A percentile compares a stretch with the other conserved stretches of the same genome.
phyloP scores from a whole-genome alignment of 78 protist species.

The Tieghemostelium lacteum region DNA sequence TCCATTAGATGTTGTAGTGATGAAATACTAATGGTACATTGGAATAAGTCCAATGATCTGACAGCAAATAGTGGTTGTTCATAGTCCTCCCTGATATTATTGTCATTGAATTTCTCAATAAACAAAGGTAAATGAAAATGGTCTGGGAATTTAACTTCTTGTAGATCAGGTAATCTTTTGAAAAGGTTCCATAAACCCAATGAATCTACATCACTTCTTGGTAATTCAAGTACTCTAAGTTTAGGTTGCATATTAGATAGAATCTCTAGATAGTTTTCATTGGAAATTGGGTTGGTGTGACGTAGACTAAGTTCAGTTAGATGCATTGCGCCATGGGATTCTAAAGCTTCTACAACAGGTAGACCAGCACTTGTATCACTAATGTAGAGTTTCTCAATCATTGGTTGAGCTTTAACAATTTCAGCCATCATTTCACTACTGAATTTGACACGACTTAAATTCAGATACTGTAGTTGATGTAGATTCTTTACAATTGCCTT shows the following conservation, averaged over 20 bases:
- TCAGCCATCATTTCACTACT: conserved; percentile 3
- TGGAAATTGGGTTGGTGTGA: neutral
- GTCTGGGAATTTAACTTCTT: conserved; percentile 15
- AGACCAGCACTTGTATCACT: conserved; percentile 1
- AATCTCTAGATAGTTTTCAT: conserved; percentile 5
- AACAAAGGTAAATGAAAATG: conserved; percentile 10
- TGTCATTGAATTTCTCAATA: neutral
- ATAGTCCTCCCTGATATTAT: neutral
- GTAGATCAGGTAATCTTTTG: neutral
- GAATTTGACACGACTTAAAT: neutral
- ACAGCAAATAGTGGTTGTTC: conserved; percentile 22
- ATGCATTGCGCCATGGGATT: conserved; percentile 21
- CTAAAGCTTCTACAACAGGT: neutral
- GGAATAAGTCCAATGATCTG: conserved; percentile 1
- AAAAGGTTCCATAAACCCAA: conserved; percentile 25
- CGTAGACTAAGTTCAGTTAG: conserved; percentile 7
- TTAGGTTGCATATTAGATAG: neutral
- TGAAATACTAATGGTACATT: neutral
- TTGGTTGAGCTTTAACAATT: neutral
- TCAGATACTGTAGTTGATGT: neutral
- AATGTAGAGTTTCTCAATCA: neutral
- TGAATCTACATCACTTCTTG: neutral
- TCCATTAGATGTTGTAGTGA: neutral
- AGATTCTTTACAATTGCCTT: neutral
- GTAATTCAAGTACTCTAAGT: conserved; percentile 9